Evolutionary conservation across 495 filamentous ascomycete species (phyloP), one percentile per base, ranked within the genome.

Genomic region (Xylaria grammica): DNA sequence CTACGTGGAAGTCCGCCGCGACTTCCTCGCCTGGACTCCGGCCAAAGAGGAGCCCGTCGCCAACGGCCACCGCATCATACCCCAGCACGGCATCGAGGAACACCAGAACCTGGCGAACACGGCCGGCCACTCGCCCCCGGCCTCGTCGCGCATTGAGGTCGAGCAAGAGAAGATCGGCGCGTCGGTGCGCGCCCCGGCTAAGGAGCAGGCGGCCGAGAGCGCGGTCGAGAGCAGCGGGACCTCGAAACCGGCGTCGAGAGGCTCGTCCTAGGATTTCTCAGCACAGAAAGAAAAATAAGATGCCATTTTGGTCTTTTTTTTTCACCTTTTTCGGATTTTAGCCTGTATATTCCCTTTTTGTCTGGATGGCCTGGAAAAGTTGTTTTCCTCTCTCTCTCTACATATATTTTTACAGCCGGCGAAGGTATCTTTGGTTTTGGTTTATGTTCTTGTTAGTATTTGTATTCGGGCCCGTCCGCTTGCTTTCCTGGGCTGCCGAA

Each of bases 11-110:
- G 95, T 99, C 65, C 89, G 95, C 62, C 88, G 95, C 64, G 95
- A 99, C 75, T 99, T 97, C 82, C 86, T 97, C 17, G 95, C 95
- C 49, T 99, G 95, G 95, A 97, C 92, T 4, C 94, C 95, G 0
- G 90, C 92, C 61, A 91, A 91, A 75, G 87, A 90, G 36, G 89
- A 89, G 66, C 80, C 78, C 34, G 84, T 84, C 51, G 85, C 89
- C 45, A 84, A 89, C 70, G 79, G 89, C 65, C 85, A 90, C 63
- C 82, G 88, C 1, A 82, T 87, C 57, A 80, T 85, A 19, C 87
- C 92, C 19, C 86, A 92, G 67, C 92, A 96, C 78, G 93, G 93
- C 49, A 96, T 96, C 68, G 79, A 81, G 53, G 87, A 90, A 69
- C 93, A 96, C 78, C 86, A 84, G 55, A 82, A 89, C 65, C 89